Percentiles rank a stretch among this genome's conserved stretches.
These are phyloP conservation scores for Esteya vermicola DNA, from an alignment of 2,329 filamentous ascomycete genomes.

Conservation along the genomic window DNA sequence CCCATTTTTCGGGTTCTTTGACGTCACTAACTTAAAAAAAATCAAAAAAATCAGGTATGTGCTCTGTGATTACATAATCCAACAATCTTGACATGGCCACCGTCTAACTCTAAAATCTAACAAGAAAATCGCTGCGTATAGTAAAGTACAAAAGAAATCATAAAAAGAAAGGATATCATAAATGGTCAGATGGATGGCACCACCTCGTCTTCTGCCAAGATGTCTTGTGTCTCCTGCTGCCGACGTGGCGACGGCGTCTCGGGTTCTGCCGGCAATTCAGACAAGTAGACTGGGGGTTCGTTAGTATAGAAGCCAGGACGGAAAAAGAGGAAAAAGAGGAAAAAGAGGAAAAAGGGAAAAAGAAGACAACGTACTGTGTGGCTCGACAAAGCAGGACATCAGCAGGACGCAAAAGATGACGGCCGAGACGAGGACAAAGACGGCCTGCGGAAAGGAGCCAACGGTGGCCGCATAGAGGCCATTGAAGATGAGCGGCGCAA, in stretches of 20 bases:
- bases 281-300: conserved; percentile 9
- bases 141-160: background rate
- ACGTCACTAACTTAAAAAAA: background rate
- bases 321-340: background rate
- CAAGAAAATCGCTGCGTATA: background rate
- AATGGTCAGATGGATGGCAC: background rate
- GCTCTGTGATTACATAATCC: background rate
- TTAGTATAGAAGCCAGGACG: background rate
- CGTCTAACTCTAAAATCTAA: background rate
- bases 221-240: background rate
- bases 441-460: conserved; percentile 59
- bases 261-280: background rate
- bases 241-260: background rate
- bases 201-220: background rate
- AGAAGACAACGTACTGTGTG: conserved; percentile 66
- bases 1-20: too few species aligned
- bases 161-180: background rate
- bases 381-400: conserved; percentile 55
- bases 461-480: conserved; percentile 76
- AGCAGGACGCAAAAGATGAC: conserved; percentile 54
- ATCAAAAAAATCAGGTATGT: background rate
- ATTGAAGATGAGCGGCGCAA: conserved; percentile 74
- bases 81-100: too few species aligned
- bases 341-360: background rate
- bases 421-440: conserved; percentile 60